phyloP scores from a whole-genome alignment of 352 stramenopile species.

The Globisporangium alternatum region DNA sequence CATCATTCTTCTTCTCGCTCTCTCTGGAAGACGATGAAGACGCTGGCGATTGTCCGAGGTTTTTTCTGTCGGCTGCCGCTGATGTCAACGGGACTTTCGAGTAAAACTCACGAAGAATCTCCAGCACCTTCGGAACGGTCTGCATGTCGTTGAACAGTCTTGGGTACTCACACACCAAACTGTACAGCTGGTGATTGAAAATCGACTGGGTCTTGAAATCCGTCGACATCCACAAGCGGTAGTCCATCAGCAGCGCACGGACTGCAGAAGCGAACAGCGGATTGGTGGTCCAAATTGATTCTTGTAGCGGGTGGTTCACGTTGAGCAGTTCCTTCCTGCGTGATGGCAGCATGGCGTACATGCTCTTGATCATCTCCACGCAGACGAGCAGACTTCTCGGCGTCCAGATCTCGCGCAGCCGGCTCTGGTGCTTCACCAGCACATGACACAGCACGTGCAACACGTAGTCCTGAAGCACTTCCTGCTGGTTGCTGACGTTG shows the following conservation, averaged over 20 bases:
- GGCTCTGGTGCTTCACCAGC: constrained; percentile 39
- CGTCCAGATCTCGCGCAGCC: constrained; percentile 50
- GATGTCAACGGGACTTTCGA: constrained; percentile 11
- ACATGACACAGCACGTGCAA: constrained; percentile 69
- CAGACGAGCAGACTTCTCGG: constrained; percentile 61
- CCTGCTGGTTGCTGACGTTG: constrained; percentile 49
- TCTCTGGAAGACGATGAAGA: background rate
- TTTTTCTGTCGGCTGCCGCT: constrained; percentile 1
- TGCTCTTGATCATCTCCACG: constrained; percentile 61
- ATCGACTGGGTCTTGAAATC: constrained; percentile 81
- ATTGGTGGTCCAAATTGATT: constrained; percentile 68
- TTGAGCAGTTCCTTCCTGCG: constrained; percentile 22
- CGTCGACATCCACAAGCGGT: constrained; percentile 53
- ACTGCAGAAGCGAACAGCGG: constrained; percentile 70
- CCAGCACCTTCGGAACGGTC: constrained; percentile 52
- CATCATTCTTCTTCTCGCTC: constrained; percentile 50
- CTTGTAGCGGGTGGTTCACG: constrained; percentile 57
- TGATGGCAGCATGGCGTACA: constrained; percentile 47
- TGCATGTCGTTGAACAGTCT: constrained; percentile 66
- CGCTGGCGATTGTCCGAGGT: background rate
- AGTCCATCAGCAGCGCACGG: constrained; percentile 66
- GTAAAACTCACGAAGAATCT: constrained; percentile 65
- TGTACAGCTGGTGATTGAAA: constrained; percentile 76
- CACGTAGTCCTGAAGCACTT: constrained; percentile 54
- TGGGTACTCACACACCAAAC: constrained; percentile 64